phyloP scores from a whole-genome alignment of 352 stramenopile species.

The Pythium guiyangense region DNA sequence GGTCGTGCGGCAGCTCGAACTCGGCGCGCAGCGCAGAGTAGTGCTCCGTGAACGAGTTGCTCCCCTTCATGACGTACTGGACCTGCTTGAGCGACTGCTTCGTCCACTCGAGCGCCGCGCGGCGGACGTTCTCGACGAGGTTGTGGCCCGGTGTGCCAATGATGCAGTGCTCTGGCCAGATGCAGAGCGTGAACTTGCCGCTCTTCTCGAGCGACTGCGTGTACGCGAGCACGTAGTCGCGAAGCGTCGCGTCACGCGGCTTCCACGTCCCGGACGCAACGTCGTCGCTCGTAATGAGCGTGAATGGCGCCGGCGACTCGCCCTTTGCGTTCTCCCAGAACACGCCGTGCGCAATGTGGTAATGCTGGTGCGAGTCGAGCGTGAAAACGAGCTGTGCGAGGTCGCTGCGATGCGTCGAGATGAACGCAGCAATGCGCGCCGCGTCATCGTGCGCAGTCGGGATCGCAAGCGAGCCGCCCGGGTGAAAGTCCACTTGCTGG shows the following conservation, averaged over 20 bases:
- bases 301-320: constrained; percentile 88
- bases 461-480: constrained; percentile 93
- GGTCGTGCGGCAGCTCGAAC: constrained; percentile 80
- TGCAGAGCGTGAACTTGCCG: constrained; percentile 90
- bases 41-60: constrained; percentile 95
- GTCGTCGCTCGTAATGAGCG: constrained; percentile 86
- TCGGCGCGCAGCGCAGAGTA: constrained; percentile 95
- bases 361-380: constrained; percentile 94
- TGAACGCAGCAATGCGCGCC: constrained; percentile 85
- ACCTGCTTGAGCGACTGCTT: constrained; percentile 54
- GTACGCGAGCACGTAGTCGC: constrained; percentile 90
- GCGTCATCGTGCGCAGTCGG: constrained; percentile 90
- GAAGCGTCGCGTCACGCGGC: constrained; percentile 56
- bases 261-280: constrained; percentile 54
- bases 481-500: constrained; percentile 96
- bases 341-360: constrained; percentile 93
- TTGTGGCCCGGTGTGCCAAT: constrained; percentile 89
- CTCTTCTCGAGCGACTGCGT: constrained; percentile 81
- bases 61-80: constrained; percentile 92
- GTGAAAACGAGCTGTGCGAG: constrained; percentile 92
- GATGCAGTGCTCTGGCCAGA: constrained; percentile 98
- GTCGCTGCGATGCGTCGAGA: constrained; percentile 48
- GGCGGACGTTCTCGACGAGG: constrained; percentile 79
- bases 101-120: constrained; percentile 85
- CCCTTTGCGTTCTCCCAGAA: constrained; percentile 87